Evolutionary conservation across 495 filamentous ascomycete species (phyloP), one percentile per base, ranked within the genome.

Genomic region (Immersiella caudata): DNA sequence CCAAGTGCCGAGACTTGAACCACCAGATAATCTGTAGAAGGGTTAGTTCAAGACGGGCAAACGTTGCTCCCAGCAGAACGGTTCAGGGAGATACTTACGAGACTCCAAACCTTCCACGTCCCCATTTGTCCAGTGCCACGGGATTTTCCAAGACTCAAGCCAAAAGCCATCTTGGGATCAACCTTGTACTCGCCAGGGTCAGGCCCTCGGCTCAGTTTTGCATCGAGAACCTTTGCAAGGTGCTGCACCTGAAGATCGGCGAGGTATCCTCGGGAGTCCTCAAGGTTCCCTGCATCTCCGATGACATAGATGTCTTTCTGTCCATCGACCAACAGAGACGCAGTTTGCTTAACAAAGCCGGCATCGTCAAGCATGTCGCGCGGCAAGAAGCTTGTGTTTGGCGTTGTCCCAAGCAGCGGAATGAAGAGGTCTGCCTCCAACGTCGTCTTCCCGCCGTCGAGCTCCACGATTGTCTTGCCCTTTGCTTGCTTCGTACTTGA

Each of bases 41-140:
- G 29, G 4, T 3, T 4, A 8, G 29, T 33, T 33, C n/a, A n/a
- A 33, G 29, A 33, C 29, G 29, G 29, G 29, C 29, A 33, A 33
- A 33, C 4, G 29, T 33, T 33, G n/a, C n/a, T n/a, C n/a, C 8
- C 4, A 33, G 8, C 29, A 33, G 29, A 33, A 33, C 29, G 29
- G 29, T 8, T 33, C 29, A 33, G 29, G n/a, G n/a, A 33, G 29
- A 33, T 33, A 33, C 29, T 33, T 33, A 33, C 29, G 8, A 76
- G 78, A 16, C 79, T 74, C 66, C 78, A 86, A 1, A 78, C 62
- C 57, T 73, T 77, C 68, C 79, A 79, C 3, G 73, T 74, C 51
- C 82, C 83, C 8, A 86, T 60, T 72, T 86, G 83, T 0, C 85
- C 84, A 0, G 83, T 84, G 1, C 83, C 86, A 24, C 72, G 73